Conservation (phyloP, 2,329 filamentous ascomycete species). For the Nothophoma quercina region DNA sequence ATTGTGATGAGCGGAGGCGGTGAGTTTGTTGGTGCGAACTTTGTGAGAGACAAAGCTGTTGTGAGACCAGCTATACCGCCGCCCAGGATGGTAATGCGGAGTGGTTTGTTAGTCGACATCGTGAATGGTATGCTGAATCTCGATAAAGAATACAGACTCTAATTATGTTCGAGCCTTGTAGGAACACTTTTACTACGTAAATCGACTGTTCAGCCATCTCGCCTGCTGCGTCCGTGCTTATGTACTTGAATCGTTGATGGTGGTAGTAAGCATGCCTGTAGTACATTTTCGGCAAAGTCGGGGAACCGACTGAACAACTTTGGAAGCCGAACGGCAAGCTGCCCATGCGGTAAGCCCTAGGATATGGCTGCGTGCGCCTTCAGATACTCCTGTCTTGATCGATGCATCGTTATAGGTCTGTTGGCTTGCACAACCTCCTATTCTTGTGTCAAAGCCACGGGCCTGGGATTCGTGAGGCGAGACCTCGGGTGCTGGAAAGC, state of each 20-base stretch:
- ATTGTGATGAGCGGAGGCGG: conserved; percentile 53
- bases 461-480: not conserved
- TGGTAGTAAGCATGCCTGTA: conserved; percentile 1
- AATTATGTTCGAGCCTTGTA: not conserved
- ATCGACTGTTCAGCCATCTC: not conserved
- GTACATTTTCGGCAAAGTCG: conserved; percentile 11
- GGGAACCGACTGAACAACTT: conserved; percentile 8
- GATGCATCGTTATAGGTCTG: not conserved
- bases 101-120: conserved; percentile 11
- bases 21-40: conserved; percentile 48
- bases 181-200: not conserved
- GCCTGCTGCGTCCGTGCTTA: not conserved
- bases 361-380: not conserved
- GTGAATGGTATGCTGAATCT: not conserved
- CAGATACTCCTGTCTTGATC: not conserved
- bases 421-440: not conserved
- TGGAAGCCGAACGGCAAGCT: not conserved
- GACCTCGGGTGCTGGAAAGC: no score
- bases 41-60: conserved; percentile 54
- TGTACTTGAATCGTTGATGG: not conserved
- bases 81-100: conserved; percentile 41
- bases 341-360: not conserved
- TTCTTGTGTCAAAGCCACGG: not conserved
- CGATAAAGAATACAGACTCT: not conserved
- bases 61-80: conserved; percentile 46